A percentile compares a stretch with the other conserved stretches of the same genome.
phyloP scores from a whole-genome alignment of 192 early-diverging fungal genomes.

The Chytriomyces sp. region DNA sequence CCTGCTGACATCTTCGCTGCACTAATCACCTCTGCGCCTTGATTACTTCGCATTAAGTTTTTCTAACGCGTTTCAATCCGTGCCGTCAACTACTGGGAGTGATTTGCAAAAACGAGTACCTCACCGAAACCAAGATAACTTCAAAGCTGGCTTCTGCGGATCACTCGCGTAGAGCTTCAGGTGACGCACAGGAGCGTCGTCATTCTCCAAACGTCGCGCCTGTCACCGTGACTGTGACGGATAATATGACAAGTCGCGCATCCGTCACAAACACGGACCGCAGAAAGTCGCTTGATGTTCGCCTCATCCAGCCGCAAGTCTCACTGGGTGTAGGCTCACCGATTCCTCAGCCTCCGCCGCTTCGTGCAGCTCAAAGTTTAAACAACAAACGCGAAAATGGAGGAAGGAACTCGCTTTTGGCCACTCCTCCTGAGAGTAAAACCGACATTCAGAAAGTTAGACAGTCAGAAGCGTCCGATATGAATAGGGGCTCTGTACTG shows the following conservation, averaged over 20 bases:
- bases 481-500: conserved; percentile 1
- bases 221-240: too few relatives aligned
- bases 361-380: conserved; percentile 3
- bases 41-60: too few relatives aligned
- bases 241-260: neutral
- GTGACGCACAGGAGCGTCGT: too few relatives aligned
- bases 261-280: neutral
- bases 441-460: conserved; percentile 8
- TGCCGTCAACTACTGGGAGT: too few relatives aligned
- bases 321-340: neutral
- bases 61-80: too few relatives aligned
- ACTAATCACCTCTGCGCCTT: too few relatives aligned
- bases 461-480: conserved; percentile 15
- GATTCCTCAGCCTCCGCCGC: neutral
- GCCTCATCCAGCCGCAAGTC: conserved; percentile 15
- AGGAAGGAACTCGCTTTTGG: conserved; percentile 16
- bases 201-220: too few relatives aligned
- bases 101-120: too few relatives aligned
- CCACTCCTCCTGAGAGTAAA: conserved; percentile 21
- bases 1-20: too few relatives aligned
- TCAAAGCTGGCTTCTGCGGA: too few relatives aligned
- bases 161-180: too few relatives aligned
- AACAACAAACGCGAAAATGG: conserved; percentile 12
- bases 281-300: conserved; percentile 10
- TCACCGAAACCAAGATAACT: too few relatives aligned